These are phyloP conservation scores for Curvularia sp. DNA, from an alignment of 2,329 filamentous ascomycete genomes.

Conservation along the genomic window DNA sequence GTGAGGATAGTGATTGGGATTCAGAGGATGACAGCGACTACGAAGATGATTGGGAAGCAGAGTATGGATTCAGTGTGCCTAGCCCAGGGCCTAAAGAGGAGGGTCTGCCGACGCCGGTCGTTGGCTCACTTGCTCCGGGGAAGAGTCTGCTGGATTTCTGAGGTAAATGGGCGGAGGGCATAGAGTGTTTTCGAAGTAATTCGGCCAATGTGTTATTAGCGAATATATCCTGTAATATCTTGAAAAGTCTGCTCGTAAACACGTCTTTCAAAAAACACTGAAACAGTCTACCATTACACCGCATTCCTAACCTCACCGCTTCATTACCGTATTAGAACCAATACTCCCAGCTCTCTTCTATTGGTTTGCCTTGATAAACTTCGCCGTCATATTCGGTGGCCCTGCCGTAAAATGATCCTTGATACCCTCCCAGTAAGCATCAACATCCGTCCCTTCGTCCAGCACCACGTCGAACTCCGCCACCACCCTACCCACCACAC, in stretches of 20 bases:
- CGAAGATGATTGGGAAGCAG: conserved; percentile 19
- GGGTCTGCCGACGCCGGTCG: not conserved
- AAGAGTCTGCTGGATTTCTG: conserved; percentile 14
- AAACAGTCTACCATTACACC: not conserved
- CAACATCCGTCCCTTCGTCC: conserved; percentile 24
- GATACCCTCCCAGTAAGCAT: conserved; percentile 28
- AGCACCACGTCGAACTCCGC: conserved; percentile 62
- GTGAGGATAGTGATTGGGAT: conserved; percentile 16
- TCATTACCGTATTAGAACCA: too few species aligned
- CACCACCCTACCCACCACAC: conserved; percentile 64
- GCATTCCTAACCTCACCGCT: not conserved
- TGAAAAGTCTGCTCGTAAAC: not conserved
- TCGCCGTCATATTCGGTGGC: conserved; percentile 25
- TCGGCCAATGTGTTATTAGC: not conserved
- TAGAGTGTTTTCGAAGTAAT: too few species aligned
- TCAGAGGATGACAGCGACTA: conserved; percentile 18
- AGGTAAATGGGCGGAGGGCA: not conserved
- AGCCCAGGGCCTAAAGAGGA: conserved; percentile 1
- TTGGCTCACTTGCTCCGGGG: not conserved
- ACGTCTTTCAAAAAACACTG: not conserved
- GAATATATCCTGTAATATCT: not conserved
- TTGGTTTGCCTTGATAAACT: conserved; percentile 16
- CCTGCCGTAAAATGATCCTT: conserved; percentile 38
- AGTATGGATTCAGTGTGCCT: conserved; percentile 12
- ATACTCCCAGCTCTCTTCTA: not conserved